Evolutionary conservation across 352 stramenopile species (phyloP).

Genomic region (Hyaloperonospora arabidopsidis): DNA sequence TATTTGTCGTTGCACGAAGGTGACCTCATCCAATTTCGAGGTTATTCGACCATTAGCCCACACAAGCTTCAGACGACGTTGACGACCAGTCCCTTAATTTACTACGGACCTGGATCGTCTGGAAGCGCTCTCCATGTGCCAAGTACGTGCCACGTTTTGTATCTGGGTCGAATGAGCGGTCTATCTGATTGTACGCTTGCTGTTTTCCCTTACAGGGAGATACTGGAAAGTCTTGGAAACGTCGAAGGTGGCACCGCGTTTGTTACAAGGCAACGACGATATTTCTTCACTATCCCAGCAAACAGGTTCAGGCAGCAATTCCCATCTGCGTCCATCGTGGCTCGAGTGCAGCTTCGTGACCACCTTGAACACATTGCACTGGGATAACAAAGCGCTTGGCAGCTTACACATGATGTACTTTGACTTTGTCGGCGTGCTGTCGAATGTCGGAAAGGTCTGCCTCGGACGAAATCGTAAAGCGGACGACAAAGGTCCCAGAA

Average conservation of each 20-base stretch:
- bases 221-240: slow-evolving; percentile 49
- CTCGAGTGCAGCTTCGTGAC: slow-evolving; percentile 40
- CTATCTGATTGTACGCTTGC: slow-evolving; percentile 3
- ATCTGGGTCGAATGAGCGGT: background rate
- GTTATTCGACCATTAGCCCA: slow-evolving; percentile 25
- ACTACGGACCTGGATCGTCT: slow-evolving; percentile 28
- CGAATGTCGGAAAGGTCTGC: slow-evolving; percentile 40
- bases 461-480: slow-evolving; percentile 26
- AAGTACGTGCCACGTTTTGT: slow-evolving; percentile 17
- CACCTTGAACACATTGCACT: slow-evolving; percentile 28
- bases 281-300: slow-evolving; percentile 1
- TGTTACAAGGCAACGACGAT: slow-evolving; percentile 10
- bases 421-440: slow-evolving; percentile 58
- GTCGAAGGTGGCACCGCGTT: slow-evolving; percentile 19
- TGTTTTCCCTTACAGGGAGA: slow-evolving; percentile 31
- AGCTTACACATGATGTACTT: slow-evolving; percentile 34
- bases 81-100: slow-evolving; percentile 19
- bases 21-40: slow-evolving; percentile 49
- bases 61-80: slow-evolving; percentile 10
- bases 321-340: slow-evolving; percentile 27
- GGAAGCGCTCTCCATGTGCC: slow-evolving; percentile 32
- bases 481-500: slow-evolving; percentile 1
- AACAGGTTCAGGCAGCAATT: background rate
- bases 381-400: slow-evolving; percentile 9
- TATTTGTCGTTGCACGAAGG: slow-evolving; percentile 48